Base-by-base conservation (phyloP, 257 asterid genomes). In the Coffea eugenioides region DNA sequence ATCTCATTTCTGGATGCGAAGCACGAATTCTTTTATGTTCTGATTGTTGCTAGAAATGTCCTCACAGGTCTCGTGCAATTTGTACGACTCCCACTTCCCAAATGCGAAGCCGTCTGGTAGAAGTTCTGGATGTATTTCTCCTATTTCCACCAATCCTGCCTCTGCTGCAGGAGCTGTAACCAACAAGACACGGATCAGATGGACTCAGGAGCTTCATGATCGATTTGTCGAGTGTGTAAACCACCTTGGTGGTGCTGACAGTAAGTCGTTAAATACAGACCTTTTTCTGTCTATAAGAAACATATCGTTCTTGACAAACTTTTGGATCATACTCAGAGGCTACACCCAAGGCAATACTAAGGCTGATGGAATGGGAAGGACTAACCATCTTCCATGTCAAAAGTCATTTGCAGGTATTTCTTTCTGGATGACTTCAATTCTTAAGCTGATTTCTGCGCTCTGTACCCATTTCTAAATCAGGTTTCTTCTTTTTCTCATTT, bases 181-280 rank as follows among this genome's bases (percentile, higher is more conserved):
- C 6, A 82, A 76, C 75, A 95, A 95, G 87, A 81, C 90, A 11
- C 83, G 98, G 65, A 95, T 95, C 68, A 87, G 99, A 80, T 93
- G 99, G 99, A 95, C 92, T 75, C 97, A 87, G 66, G 97, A 92
- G 73, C 98, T 95, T 59, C 99, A 95, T 46, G 96, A 93, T 77
- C 87, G 91, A 76, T 95, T 95, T 45, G 94, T 93, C 54, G 93
- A 93, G 80, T 88, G 97, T 56, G 94, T 93, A 78, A 91, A 89
- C 80, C 87, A 84, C 74, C 97, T 93, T 46, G 98, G 97, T 71
- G 99, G 99, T 6, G 91, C 93, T 67, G 98, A 92, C 78, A 93
- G 99, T 95, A 90, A 88, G 98, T 87, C 39, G 45, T 69, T 34
- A 67, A 52, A 78, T 34, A 43, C 49, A 6, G 57, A 6, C 69